Evolutionary conservation across 2,329 filamentous ascomycete genomes (phyloP), one percentile per base, ranked within the genome.

Genomic region (Diaporthe citri): DNA sequence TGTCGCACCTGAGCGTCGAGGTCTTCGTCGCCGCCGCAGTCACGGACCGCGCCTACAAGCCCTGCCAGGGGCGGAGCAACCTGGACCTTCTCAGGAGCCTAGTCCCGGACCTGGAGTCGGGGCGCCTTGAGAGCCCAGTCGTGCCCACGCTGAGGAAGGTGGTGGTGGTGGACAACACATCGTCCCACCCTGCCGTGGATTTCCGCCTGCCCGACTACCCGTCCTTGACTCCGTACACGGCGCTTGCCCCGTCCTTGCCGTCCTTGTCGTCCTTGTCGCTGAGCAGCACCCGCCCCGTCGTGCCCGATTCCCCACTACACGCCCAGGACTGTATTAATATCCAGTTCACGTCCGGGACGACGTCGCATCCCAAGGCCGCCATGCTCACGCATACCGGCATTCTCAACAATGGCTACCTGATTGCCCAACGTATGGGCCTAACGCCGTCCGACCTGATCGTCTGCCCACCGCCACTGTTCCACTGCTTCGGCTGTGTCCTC

Each of bases 331-430:
- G 93, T 3, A 93, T 97, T 78, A 98, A 98, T 82, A 98, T 98
- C 77, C 96, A 98, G 83, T 98, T 98, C 86, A 99, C 97, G 0
- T 96, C 93, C 0, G 97, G 96, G n/a, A 98, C 97, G 0, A 98
- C 97, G 0, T 94, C 94, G 0, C 88, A 90, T 80, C 96, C 96
- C 31, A 98, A 98, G 85, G 97, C 97, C 0, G 96, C 96, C 1
- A 97, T 95, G 86, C 89, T 99, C 43, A 93, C 91, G 0, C 96
- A 98, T 84, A 89, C 88, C 4, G 93, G 90, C n/a, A 96, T 98
- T 77, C 88, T 99, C 76, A 99, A 98, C 85, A 98, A 98, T 81
- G 97, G 96, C 43, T 88, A 90, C 39, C 91, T 95, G 73, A 97
- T 98, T 78, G 97, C 94, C 0, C 86, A 93, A 79, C 90, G 96